Evolutionary conservation across 129 eudicot genomes (phyloP), one percentile per base, ranked within the genome.

Genomic region (Ambrosia trifida): DNA sequence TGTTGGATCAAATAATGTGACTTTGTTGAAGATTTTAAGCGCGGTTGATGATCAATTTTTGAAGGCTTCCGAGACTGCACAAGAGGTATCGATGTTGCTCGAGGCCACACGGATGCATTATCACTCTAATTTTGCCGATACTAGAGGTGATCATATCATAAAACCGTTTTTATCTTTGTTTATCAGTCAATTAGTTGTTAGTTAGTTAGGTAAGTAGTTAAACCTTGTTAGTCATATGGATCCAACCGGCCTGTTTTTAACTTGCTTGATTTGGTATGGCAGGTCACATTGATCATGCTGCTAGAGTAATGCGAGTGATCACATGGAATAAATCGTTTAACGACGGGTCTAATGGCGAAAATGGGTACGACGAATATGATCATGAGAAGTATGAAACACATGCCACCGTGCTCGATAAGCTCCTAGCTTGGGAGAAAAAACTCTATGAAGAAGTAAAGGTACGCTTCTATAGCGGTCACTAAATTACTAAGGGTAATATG

Each of bases 381-480:
- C 69, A 80, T 46, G 97, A 87, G n/a, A 87, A 87, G 43, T 82
- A 83, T 24, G 98, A 93, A 82, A 93, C 98, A 3, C 98, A 89
- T 72, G 96, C 98, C 51, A 93, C 96, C 36, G 90, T 93, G 65
- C 84, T 93, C 43, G 98, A 93, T 77, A 93, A 93, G 76, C 80
- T 93, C 66, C 83, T 93, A 57, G 98, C 98, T 0, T 93, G 98
- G 98, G 98, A 93, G 87, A 93, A 93, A 77, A 93, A 93, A 77
- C 90, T 93, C 4, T 93, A 93, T 47, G 98, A 93, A 83, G 98
- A 93, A 93, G 95, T 93, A 30, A 93, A 93, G 98, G 98, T 93
- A 44, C 51, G 63, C 68, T 31, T 68, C 44, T 18, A 3, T 4
- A 17, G 28, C 5, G 20, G 45, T 67, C 43, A 12, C 70, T 3